Conservation (phyloP, 2,329 filamentous ascomycete species). For the Colletotrichum higginsianum region DNA sequence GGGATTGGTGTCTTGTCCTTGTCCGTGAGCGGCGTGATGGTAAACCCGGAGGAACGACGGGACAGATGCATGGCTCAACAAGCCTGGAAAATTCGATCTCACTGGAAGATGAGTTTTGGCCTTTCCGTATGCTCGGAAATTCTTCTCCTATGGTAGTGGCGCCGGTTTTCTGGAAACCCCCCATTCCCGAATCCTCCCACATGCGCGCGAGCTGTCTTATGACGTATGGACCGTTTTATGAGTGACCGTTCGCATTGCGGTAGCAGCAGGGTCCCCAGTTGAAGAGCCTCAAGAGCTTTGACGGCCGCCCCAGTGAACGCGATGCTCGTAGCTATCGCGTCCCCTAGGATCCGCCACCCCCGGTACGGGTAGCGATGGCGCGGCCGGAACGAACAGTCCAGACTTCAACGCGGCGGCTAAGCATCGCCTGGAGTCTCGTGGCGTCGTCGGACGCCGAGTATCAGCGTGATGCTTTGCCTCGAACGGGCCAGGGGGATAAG, state of each 20-base stretch:
- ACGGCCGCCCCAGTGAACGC: background rate
- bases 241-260: background rate
- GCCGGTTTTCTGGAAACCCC: background rate
- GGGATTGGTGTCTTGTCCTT: background rate
- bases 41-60: background rate
- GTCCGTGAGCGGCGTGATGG: background rate
- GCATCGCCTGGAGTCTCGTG: background rate
- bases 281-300: background rate
- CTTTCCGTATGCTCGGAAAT: background rate
- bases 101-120: background rate
- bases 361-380: background rate
- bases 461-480: background rate
- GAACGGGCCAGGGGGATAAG: background rate
- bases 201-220: constrained; percentile 9
- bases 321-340: constrained; percentile 14
- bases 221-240: constrained; percentile 10
- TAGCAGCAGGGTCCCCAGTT: background rate
- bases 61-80: background rate
- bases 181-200: background rate
- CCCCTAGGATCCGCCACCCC: background rate
- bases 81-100: background rate
- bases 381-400: background rate
- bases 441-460: constrained; percentile 19
- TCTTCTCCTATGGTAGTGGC: background rate
- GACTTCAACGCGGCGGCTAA: background rate